A percentile compares a stretch with the other conserved stretches of the same genome.
These are phyloP conservation scores for Pseudocercospora cruenta DNA, from an alignment of 2,329 filamentous ascomycete genomes.

Conservation along the genomic window DNA sequence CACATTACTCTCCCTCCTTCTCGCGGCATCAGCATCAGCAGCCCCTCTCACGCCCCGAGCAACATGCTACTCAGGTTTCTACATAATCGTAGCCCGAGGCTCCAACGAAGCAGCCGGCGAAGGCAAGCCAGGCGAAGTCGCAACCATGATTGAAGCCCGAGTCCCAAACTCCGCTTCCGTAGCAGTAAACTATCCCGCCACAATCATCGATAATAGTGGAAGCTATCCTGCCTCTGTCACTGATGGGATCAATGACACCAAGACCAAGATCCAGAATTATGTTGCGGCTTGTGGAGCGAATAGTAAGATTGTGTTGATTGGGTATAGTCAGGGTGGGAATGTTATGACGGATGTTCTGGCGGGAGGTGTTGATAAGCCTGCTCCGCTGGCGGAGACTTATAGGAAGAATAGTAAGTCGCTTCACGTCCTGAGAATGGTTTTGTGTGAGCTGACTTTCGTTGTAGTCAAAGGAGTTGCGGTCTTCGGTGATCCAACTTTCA, in stretches of 20 bases:
- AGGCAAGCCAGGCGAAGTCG: conserved; percentile 40
- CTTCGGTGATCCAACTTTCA: conserved; percentile 42
- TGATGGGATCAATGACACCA: conserved; percentile 38
- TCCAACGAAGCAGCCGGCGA: conserved; percentile 33
- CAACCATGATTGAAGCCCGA: conserved; percentile 32
- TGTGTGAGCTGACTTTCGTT: not conserved
- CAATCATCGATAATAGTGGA: conserved; percentile 17
- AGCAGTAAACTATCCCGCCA: conserved; percentile 32
- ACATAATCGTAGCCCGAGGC: conserved; percentile 43
- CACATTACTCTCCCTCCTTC: conserved; percentile 14
- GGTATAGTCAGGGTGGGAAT: conserved; percentile 38
- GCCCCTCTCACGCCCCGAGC: conserved; percentile 16
- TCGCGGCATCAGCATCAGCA: conserved; percentile 14
- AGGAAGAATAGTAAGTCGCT: conserved; percentile 30
- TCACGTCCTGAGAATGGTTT: not conserved
- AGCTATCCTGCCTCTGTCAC: conserved; percentile 30
- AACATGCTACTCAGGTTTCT: conserved; percentile 24
- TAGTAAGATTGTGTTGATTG: conserved; percentile 40
- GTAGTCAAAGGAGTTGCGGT: conserved; percentile 38
- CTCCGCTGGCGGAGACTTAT: conserved; percentile 26
- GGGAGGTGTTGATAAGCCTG: conserved; percentile 30
- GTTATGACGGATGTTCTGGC: conserved; percentile 18
- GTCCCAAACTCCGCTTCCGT: conserved; percentile 40
- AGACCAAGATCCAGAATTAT: conserved; percentile 29
- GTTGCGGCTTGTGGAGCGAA: conserved; percentile 10